Evolutionary conservation across 2,329 filamentous ascomycete genomes (phyloP).

Genomic region (Kalmusia sp.): DNA sequence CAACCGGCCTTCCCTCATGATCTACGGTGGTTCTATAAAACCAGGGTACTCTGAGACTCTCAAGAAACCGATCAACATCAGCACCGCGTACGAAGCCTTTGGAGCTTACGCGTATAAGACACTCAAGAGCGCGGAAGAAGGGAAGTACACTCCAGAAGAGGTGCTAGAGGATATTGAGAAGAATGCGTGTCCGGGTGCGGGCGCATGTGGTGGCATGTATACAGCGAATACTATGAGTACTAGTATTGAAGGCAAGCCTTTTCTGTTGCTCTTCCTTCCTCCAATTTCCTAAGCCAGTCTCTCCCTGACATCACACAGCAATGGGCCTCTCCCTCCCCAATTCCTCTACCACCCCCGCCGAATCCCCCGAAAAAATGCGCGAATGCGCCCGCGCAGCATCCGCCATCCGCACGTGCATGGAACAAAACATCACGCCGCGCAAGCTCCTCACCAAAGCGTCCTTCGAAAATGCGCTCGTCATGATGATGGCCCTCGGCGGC

Average conservation of each 20-base stretch:
- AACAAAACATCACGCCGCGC: constrained; percentile 79
- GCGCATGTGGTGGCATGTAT: constrained; percentile 92
- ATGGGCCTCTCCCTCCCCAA: constrained; percentile 85
- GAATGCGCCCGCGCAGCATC: constrained; percentile 84
- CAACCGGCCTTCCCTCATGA: constrained; percentile 92
- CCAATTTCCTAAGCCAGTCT: too few relatives aligned
- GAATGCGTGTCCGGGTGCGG: constrained; percentile 78
- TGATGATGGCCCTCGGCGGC: constrained; percentile 91
- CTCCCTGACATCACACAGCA: constrained; percentile 51
- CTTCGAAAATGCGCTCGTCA: constrained; percentile 87
- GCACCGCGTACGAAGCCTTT: constrained; percentile 84
- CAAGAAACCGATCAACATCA: constrained; percentile 83
- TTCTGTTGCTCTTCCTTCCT: background rate
- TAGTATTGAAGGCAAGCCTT: constrained; percentile 68
- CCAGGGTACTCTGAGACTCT: constrained; percentile 83
- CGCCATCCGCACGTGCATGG: constrained; percentile 80
- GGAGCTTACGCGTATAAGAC: constrained; percentile 82
- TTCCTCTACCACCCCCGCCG: constrained; percentile 82
- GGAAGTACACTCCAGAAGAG: constrained; percentile 73
- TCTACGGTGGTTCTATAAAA: constrained; percentile 91
- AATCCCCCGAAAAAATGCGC: constrained; percentile 81
- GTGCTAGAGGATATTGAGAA: constrained; percentile 84
- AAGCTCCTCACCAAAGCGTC: constrained; percentile 80
- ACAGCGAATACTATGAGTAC: constrained; percentile 95
- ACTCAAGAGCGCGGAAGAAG: constrained; percentile 72